These are phyloP conservation scores for Naegleria lovaniensis DNA, from an alignment of 208 protist species.

Conservation along the genomic window DNA sequence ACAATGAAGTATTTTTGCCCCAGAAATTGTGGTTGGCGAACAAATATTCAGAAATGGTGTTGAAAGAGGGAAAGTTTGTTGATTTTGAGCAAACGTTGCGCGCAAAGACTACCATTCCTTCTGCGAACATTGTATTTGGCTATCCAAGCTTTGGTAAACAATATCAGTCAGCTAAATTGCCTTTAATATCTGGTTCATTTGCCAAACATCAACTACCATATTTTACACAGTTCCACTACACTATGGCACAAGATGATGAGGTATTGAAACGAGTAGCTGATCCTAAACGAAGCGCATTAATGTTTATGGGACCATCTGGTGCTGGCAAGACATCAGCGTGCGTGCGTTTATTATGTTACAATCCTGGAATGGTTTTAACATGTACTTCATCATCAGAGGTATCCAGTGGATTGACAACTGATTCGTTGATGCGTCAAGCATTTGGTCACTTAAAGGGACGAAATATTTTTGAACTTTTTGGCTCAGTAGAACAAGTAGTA, in stretches of 20 bases:
- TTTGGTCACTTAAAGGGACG: too few relatives aligned
- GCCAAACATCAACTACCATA: neutral
- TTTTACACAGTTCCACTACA: neutral
- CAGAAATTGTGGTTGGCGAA: too few relatives aligned
- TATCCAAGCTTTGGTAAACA: neutral
- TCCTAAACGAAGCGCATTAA: neutral
- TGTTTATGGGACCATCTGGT: neutral
- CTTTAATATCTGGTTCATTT: neutral
- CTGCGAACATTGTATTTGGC: neutral
- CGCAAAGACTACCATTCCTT: neutral
- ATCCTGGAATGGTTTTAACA: neutral
- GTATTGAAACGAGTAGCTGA: neutral
- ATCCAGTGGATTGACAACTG: neutral
- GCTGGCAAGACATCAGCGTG: neutral
- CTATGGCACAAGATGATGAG: neutral
- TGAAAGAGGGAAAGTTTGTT: too few relatives aligned
- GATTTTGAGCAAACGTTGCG: neutral
- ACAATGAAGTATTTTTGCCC: too few relatives aligned
- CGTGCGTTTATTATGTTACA: neutral
- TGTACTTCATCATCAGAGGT: neutral
- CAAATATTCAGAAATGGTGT: too few relatives aligned
- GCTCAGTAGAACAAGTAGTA: too few relatives aligned
- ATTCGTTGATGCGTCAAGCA: neutral
- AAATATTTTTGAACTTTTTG: too few relatives aligned
- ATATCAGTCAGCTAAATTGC: neutral